A percentile compares a stretch with the other conserved stretches of the same genome.
Conservation (phyloP, 306 rosid genomes). For the Acacia confusa region DNA sequence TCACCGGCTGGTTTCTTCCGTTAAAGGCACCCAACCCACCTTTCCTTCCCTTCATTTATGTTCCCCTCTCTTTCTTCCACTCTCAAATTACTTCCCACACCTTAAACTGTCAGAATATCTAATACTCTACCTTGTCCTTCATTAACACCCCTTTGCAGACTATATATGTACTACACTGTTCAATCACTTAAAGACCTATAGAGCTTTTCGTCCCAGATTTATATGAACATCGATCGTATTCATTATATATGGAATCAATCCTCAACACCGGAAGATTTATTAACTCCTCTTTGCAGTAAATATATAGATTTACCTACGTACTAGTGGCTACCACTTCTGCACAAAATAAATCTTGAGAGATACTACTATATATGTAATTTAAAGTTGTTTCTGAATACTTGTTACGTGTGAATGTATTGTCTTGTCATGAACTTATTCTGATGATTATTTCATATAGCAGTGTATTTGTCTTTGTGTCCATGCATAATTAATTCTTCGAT, state of each 20-base stretch:
- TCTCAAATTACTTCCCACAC: constrained; percentile 33
- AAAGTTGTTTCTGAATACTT: neutral
- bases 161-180: neutral
- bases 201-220: neutral
- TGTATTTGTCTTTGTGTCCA: constrained; percentile 22
- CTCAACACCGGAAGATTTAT: neutral
- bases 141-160: constrained; percentile 1
- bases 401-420: neutral
- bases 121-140: constrained; percentile 4
- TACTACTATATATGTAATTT: neutral
- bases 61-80: constrained; percentile 25
- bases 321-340: neutral
- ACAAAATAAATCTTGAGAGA: neutral
- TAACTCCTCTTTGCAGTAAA: neutral
- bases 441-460: neutral
- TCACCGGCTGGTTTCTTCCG: constrained; percentile 40
- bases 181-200: neutral
- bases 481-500: constrained; percentile 29
- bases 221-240: neutral
- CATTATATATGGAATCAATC: neutral
- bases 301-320: neutral
- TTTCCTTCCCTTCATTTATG: constrained; percentile 66
- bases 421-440: neutral
- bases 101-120: constrained; percentile 40
- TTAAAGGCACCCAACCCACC: constrained; percentile 79